Base-by-base conservation (phyloP, 495 filamentous ascomycete genomes). In the Xylaria bambusicola region DNA sequence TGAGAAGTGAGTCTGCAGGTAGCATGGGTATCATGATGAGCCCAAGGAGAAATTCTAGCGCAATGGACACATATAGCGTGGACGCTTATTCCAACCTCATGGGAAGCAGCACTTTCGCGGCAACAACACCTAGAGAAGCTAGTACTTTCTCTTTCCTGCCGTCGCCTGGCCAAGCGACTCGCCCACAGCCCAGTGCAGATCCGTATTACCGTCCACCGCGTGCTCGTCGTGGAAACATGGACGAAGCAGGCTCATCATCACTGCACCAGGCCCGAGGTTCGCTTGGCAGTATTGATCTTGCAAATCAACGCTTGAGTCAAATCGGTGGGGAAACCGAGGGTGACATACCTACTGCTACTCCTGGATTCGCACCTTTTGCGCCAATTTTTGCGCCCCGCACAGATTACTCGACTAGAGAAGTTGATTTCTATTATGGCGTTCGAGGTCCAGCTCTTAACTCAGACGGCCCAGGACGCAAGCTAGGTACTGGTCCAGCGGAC, bases 401-500 rank as follows among this genome's bases (percentile, higher is more conserved):
- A 13, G 93, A 98, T 69, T 98, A 98, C 69, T 87, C 91, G 3
- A 91, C 90, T 1, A 86, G 94, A 35, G 94, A 98, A 73, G 88
- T 91, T 4, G 94, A 98, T 69, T 97, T 93, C 66, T 96, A 96
- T 68, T 97, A 98, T 70, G 88, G 92, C 13, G 87, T 95, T 23
- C 85, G 91, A 15, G 94, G 94, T 0, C 89, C 91, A n/a, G 91
- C 93, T 9, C 79, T 98, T 6, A 84, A 84, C 61, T 92, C 90
- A 0, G 87, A 88, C 49, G 85, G 81, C 13, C 90, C 89, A 3
- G 89, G 88, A 29, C 82, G 94, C 35, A 92, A 89, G 67, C 77
- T 97, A 51, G 91, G 92, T 65, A 98, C 94, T 3, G 95, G 94
- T 0, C 94, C 94, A 1, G 92, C 93, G 17, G 95, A 98, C 74